A percentile compares a stretch with the other conserved stretches of the same genome.
These are phyloP conservation scores for Quercus wislizeni DNA, from an alignment of 306 rosid genomes.

Conservation along the genomic window DNA sequence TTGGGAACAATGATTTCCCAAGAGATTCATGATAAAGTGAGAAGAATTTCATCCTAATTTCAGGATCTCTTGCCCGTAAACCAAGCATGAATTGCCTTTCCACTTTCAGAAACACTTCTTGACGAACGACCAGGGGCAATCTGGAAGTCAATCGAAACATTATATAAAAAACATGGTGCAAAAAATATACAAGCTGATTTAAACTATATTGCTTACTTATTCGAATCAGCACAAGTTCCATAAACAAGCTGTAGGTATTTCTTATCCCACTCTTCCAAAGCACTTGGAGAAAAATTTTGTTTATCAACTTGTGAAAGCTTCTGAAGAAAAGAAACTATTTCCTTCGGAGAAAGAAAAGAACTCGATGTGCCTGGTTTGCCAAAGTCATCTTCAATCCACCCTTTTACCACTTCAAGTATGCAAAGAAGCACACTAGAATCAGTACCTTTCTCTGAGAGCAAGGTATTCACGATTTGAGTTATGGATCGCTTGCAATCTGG, in stretches of 20 bases:
- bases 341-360: conserved; percentile 80
- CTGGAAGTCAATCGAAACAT: conserved; percentile 42
- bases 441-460: conserved; percentile 90
- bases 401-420: conserved; percentile 94
- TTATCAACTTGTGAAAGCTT: conserved; percentile 93
- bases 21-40: conserved; percentile 85
- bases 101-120: conserved; percentile 90
- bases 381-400: conserved; percentile 93
- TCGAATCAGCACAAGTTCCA: conserved; percentile 83
- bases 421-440: conserved; percentile 93
- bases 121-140: conserved; percentile 61
- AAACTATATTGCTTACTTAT: conserved; percentile 57
- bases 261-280: conserved; percentile 84
- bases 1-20: conserved; percentile 66
- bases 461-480: conserved; percentile 80
- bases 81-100: conserved; percentile 97
- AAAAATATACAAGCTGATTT: conserved; percentile 7
- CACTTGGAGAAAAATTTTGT: conserved; percentile 60
- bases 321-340: conserved; percentile 88
- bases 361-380: conserved; percentile 71
- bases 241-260: conserved; percentile 87
- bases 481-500: conserved; percentile 79
- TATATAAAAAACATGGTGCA: conserved; percentile 17
- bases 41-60: conserved; percentile 83
- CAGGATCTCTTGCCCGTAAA: conserved; percentile 91